Conservation (phyloP, 164 flowering plant species). For the Liquidambar formosana region DNA sequence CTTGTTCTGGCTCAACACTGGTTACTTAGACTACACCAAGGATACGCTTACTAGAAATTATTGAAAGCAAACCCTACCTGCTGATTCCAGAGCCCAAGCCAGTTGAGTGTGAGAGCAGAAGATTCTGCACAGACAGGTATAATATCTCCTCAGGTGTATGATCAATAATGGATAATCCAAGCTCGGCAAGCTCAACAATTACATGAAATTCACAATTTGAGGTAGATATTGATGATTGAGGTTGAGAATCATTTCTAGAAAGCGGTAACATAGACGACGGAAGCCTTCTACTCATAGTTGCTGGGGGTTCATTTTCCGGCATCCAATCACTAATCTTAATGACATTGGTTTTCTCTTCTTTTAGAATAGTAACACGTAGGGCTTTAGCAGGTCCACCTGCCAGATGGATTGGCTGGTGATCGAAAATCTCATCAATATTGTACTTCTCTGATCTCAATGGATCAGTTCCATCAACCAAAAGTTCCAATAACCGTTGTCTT, state of each 20-base stretch:
- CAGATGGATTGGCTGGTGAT: slow-evolving; percentile 63
- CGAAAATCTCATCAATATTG: slow-evolving; percentile 79
- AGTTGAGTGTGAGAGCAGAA: slow-evolving; percentile 79
- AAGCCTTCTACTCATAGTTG: slow-evolving; percentile 23
- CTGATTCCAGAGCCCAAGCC: slow-evolving; percentile 95
- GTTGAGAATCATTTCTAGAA: slow-evolving; percentile 31
- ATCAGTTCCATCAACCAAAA: slow-evolving; percentile 72
- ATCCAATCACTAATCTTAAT: slow-evolving; percentile 88
- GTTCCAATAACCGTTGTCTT: slow-evolving; percentile 65
- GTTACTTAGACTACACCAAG: too few relatives aligned
- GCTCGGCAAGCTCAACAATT: slow-evolving; percentile 79
- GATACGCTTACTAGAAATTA: too few relatives aligned
- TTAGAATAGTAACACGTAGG: slow-evolving; percentile 63
- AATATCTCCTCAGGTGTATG: slow-evolving; percentile 99
- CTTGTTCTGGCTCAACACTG: too few relatives aligned
- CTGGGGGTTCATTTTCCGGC: slow-evolving; percentile 59
- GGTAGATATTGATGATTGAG: slow-evolving; percentile 31
- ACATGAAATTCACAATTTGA: slow-evolving; percentile 76
- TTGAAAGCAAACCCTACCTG: slow-evolving; percentile 46
- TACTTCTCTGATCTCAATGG: slow-evolving; percentile 56
- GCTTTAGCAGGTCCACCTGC: slow-evolving; percentile 59
- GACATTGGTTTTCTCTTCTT: slow-evolving; percentile 79
- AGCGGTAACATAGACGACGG: slow-evolving; percentile 32
- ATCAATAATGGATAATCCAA: slow-evolving; percentile 88
- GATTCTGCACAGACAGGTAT: slow-evolving; percentile 81